phyloP scores from a whole-genome alignment of 1,284 basidiomycete species.

The Puccinia coronata region DNA sequence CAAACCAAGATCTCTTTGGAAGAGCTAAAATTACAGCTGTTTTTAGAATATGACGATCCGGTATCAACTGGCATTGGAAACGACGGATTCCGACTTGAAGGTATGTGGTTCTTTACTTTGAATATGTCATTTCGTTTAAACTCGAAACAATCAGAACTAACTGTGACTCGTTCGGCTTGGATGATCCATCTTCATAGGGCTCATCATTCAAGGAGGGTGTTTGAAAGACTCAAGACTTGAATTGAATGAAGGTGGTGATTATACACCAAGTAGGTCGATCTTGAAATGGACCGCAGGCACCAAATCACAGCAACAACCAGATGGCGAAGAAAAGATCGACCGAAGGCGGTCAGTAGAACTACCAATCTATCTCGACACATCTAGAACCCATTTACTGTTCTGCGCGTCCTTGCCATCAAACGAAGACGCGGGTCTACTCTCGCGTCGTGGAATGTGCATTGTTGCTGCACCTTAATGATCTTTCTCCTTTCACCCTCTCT shows the following conservation, averaged over 20 bases:
- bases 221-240: slow-evolving; percentile 70
- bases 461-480: neutral
- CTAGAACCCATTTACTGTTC: slow-evolving; percentile 45
- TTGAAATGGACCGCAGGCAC: slow-evolving; percentile 29
- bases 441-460: slow-evolving; percentile 41
- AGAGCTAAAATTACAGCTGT: slow-evolving; percentile 75
- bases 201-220: slow-evolving; percentile 78
- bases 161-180: slow-evolving; percentile 5
- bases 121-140: neutral
- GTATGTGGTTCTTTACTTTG: slow-evolving; percentile 63
- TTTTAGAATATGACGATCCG: slow-evolving; percentile 71
- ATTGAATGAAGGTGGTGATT: slow-evolving; percentile 71
- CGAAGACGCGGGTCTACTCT: slow-evolving; percentile 35
- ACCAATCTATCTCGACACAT: slow-evolving; percentile 42
- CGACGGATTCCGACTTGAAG: slow-evolving; percentile 77
- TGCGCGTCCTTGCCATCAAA: slow-evolving; percentile 21
- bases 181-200: slow-evolving; percentile 64
- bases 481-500: neutral
- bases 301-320: neutral
- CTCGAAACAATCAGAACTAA: slow-evolving; percentile 53
- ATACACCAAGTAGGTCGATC: slow-evolving; percentile 1
- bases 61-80: slow-evolving; percentile 56
- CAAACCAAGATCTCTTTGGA: slow-evolving; percentile 86
- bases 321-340: neutral
- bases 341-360: neutral